Base-by-base conservation (phyloP, 2,329 filamentous ascomycete genomes). In the Immersiporthe knoxdaviesiana region DNA sequence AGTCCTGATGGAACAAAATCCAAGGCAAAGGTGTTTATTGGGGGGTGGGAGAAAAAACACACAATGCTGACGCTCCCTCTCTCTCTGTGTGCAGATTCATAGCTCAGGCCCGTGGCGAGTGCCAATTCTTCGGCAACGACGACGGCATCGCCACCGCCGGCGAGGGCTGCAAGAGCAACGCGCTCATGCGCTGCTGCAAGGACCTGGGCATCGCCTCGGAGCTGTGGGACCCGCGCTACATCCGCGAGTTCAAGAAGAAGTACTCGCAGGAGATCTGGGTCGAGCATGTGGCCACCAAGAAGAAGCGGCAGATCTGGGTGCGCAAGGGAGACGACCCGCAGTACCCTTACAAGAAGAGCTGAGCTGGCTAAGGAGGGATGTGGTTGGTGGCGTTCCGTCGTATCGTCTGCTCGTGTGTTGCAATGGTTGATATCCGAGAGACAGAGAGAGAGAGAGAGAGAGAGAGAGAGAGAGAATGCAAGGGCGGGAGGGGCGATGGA, bases 151-250 rank as follows among this genome's bases (percentile, higher is more conserved):
- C 96, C 35, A 97, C 94, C 1, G 94, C 96, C 50, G 94, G 94
- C 70, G 96, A 99, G 81, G 96, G 96, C 66, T 97, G 94, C 86
- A 97, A 97, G 82, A 97, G 94, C 72, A 99, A 99, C 78, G 96
- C 96, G 16, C 85, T 99, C 74, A 97, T 98, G 90, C 92, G 96
- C 69, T 98, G 95, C 86, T 98, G 96, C 85, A 99, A 99, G 83
- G 96, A 99, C 79, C 83, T 99, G 41, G 96, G 96, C 47, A 92
- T 99, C 73, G 96, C 93, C 1, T 94, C 91, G 73, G 96, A 99
- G 81, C 87, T 99, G 27, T 99, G 96, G 96, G 96, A 99, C 82
- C 96, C 96, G 47, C 85, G 92, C 67, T 99, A 92, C 82, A 93
- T 98, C 73, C 88, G 92, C 75, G 88, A 87, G 74, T 99, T 93